Conservation (phyloP, 164 flowering plant species). For the Vitis rotundifolia region DNA sequence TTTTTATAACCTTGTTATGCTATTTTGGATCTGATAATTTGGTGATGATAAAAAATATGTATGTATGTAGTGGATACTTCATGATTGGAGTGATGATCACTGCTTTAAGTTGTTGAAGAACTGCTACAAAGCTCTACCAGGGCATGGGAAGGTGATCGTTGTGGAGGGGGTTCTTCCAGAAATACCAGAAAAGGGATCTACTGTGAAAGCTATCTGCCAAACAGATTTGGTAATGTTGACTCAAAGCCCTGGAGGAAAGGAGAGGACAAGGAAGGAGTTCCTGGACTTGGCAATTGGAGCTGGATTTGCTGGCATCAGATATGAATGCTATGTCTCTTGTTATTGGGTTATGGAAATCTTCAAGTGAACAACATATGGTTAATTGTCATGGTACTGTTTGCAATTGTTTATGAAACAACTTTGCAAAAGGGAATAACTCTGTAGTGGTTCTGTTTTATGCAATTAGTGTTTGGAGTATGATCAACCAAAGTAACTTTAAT, state of each 20-base stretch:
- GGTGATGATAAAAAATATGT: too few species aligned
- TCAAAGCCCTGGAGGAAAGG: slow-evolving; percentile 7
- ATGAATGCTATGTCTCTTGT: slow-evolving; percentile 11
- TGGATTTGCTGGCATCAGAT: slow-evolving; percentile 28
- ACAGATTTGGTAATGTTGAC: not conserved
- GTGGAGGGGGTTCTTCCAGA: slow-evolving; percentile 1
- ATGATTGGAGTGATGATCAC: slow-evolving; percentile 11
- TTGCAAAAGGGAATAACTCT: too few species aligned
- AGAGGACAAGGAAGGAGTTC: slow-evolving; percentile 11
- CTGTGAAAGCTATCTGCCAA: not conserved
- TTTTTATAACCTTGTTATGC: too few species aligned
- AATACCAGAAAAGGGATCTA: not conserved
- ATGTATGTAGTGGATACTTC: slow-evolving; percentile 6
- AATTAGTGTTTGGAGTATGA: too few species aligned
- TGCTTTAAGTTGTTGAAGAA: slow-evolving; percentile 10
- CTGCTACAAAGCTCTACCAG: slow-evolving; percentile 13
- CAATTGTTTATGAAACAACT: too few species aligned
- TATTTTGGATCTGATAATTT: too few species aligned
- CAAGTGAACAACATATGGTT: slow-evolving; percentile 2
- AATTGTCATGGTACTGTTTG: too few species aligned
- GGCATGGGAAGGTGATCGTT: slow-evolving; percentile 6
- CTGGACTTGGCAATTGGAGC: slow-evolving; percentile 26
- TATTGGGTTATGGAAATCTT: slow-evolving; percentile 26
- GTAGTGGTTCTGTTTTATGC: too few species aligned
- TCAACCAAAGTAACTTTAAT: too few species aligned